Base-by-base conservation (phyloP, 169 alveolate genomes). In the Neospora caninum region DNA sequence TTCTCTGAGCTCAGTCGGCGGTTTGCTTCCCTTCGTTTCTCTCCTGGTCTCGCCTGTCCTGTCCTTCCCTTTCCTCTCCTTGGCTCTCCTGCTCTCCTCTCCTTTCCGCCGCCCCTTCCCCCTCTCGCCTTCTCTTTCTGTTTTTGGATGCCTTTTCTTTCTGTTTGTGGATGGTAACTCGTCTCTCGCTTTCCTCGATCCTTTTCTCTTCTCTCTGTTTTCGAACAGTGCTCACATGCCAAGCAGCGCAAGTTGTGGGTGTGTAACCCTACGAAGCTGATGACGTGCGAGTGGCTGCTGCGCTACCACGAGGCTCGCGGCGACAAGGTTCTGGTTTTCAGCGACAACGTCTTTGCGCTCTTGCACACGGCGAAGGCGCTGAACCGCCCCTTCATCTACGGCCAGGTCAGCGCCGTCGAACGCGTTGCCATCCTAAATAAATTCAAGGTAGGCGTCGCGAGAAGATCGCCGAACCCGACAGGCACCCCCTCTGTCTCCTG, bases 241-340 rank as follows among this genome's bases (percentile, higher is more conserved):
- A 97, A 98, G 95, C 99, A 99, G 96, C 91, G 98, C 49, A 96
- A 98, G 83, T 97, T 99, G 86, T 99, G 99, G 98, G 99, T 98
- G n/a, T 98, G 99, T 80, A 99, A 99, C 96, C 99, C 99, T 29
- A 98, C 97, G 80, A 99, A 99, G 96, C 98, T 99, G 96, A 97
- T 98, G 96, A 98, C 98, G 42, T 98, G 99, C 93, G 99, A 99
- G 95, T 98, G 98, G 94, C 97, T 99, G 49, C 96, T 99, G 39
- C 98, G 98, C 94, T 97, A 97, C 94, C 99, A 99, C 97, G 99
- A 99, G 92, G 97, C 98, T 38, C 97, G 99, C 93, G 99, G 99
- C 16, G 99, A 99, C 95, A 99, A 99, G 96, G 97, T 99, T 43
- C 97, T 99, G 34, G 99, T 99, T 39, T 99, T 99, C 96, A 98